A percentile compares a stretch with the other conserved stretches of the same genome.
Evolutionary conservation across 73 alveolate species (phyloP).

Genomic region (Tetrahymena borealis): DNA sequence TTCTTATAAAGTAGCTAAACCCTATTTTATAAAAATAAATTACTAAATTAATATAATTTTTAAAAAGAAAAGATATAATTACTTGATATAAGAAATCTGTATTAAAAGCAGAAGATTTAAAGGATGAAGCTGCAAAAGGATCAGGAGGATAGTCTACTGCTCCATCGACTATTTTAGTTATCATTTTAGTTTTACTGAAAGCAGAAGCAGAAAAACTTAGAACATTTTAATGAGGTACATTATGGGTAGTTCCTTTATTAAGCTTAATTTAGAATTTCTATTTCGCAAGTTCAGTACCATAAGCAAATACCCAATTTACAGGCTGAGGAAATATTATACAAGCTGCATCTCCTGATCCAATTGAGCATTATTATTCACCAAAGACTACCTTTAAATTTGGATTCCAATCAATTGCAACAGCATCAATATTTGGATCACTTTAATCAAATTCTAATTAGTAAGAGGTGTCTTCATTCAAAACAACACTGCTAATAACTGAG

Average conservation of each 20-base stretch:
- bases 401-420: background rate
- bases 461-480: background rate
- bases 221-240: background rate
- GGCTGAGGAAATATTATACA: background rate
- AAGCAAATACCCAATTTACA: background rate
- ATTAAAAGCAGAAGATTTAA: too few relatives aligned
- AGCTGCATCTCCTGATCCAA: background rate
- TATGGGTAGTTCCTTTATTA: background rate
- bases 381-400: background rate
- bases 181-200: too few relatives aligned
- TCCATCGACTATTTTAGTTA: too few relatives aligned
- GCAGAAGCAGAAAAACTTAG: too few relatives aligned
- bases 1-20: background rate
- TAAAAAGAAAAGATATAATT: background rate
- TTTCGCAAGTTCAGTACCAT: background rate
- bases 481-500: background rate
- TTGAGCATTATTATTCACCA: background rate
- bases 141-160: too few relatives aligned
- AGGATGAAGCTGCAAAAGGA: too few relatives aligned
- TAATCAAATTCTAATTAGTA: background rate
- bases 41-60: background rate
- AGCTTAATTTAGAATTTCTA: background rate
- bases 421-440: background rate
- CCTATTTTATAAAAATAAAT: background rate
- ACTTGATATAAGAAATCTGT: background rate